These are phyloP conservation scores for Elymus sibiricus DNA, from an alignment of 176 grass and related monocot genomes.

Conservation along the genomic window DNA sequence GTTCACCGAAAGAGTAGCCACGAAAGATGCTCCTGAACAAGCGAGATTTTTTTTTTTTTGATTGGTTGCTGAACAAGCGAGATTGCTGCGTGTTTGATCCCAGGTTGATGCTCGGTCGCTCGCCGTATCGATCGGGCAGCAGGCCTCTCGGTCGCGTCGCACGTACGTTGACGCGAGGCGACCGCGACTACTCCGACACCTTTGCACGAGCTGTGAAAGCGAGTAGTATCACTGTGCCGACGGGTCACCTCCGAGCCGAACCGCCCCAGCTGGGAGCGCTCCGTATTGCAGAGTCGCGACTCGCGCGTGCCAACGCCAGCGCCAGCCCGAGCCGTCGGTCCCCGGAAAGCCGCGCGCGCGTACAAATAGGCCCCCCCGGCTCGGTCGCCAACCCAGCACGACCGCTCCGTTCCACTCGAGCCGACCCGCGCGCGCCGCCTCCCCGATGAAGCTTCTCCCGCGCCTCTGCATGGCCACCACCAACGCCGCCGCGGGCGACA, in stretches of 20 bases:
- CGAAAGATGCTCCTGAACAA: too few relatives aligned
- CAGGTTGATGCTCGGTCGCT: too few relatives aligned
- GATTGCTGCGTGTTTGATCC: not conserved
- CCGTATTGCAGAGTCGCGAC: too few relatives aligned
- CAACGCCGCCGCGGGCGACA: not conserved
- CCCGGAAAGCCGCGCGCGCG: not conserved
- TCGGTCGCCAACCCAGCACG: not conserved
- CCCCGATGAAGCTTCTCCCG: conserved; percentile 26
- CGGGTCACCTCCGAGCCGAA: not conserved
- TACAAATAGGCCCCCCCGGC: not conserved
- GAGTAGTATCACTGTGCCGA: not conserved
- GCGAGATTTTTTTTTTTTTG: too few relatives aligned
- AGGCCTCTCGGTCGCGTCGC: not conserved
- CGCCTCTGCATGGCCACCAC: not conserved
- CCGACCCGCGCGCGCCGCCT: not conserved
- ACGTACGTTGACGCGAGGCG: not conserved
- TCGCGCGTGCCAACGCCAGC: not conserved
- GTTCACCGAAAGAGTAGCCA: not conserved
- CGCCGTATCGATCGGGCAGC: not conserved
- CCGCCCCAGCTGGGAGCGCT: not conserved
- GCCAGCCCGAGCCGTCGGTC: not conserved
- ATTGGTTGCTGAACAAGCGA: too few relatives aligned
- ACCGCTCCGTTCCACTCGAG: not conserved
- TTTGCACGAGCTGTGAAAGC: not conserved
- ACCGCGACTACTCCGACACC: not conserved